Conservation (phyloP, 2,329 filamentous ascomycete species). For the Dothideomycetes sp. region DNA sequence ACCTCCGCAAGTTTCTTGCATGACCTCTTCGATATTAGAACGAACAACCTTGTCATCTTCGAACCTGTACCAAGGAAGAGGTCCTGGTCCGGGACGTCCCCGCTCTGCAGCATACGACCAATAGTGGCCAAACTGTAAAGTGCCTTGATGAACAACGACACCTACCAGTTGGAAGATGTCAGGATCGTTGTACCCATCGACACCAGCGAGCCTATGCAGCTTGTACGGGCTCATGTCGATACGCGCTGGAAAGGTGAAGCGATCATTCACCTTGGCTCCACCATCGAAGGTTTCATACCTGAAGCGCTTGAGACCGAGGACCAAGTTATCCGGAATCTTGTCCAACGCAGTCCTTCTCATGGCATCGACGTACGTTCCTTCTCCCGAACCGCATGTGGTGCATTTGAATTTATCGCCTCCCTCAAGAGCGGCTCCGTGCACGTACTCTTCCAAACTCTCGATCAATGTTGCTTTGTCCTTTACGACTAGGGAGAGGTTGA, state of each 20-base stretch:
- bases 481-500: constrained; percentile 91
- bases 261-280: constrained; percentile 88
- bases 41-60: constrained; percentile 76
- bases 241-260: constrained; percentile 74
- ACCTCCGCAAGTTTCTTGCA: constrained; percentile 60
- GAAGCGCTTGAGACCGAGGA: constrained; percentile 88
- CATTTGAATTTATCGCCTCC: constrained; percentile 98
- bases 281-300: constrained; percentile 69
- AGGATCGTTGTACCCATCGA: constrained; percentile 44
- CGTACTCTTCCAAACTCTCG: constrained; percentile 89
- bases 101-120: constrained; percentile 67
- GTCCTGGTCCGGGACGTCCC: background rate
- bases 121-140: constrained; percentile 90
- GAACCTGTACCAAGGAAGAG: constrained; percentile 69
- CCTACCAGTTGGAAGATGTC: constrained; percentile 93
- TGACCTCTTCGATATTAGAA: constrained; percentile 67
- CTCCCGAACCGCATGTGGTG: constrained; percentile 64
- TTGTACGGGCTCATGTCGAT: constrained; percentile 89
- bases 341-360: constrained; percentile 90
- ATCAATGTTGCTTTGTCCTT: constrained; percentile 77
- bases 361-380: constrained; percentile 63
- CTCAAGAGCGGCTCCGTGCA: constrained; percentile 93
- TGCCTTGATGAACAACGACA: constrained; percentile 85
- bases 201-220: constrained; percentile 67
- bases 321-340: constrained; percentile 84